Base-by-base conservation (phyloP, 2,329 filamentous ascomycete genomes). In the Diaporthe citriasiana region DNA sequence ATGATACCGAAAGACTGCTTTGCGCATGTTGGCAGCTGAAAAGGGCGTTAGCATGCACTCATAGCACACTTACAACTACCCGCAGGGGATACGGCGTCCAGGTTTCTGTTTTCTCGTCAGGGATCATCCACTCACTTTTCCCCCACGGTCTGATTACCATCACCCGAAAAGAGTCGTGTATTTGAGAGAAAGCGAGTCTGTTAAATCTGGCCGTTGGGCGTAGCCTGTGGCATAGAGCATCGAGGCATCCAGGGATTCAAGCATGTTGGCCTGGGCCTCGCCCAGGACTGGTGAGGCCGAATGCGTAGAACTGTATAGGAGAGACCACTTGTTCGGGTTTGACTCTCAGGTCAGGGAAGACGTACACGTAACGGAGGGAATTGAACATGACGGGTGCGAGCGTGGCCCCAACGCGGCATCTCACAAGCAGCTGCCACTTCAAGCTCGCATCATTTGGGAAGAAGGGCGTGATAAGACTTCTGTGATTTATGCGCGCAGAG, bases 31-130 rank as follows among this genome's bases (percentile, higher is more conserved):
- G 45, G 25, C 27, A 71, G 22, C 30, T 51, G 30, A 35, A 25
- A 35, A 59, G 57, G 69, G 69, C 56, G 69, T 71, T 71, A 59
- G 45, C 56, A 71, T 53, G 35, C n/a, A 71, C 51, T 56, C 66
- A 59, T 71, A 60, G 30, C 69, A 63, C 55, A 40, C 30, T 42
- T 63, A 63, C 25, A 27, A 51, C 53, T 50, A 50, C 57, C 47
- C 45, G 30, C 56, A 63, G 35, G 69, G 56, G 42, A 71, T 22
- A 71, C 15, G 69, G 45, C 45, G 69, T 71, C 38, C 19, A 47
- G 13, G 42, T 4, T 40, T 60, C 15, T 59, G 38, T 70, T 47
- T 35, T 53, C 12, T 51, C 17, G 25, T 3, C 59, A 42, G 30
- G 30, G 19, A 25, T 27, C 22, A 50, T 40, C 8, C 68, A 59